Conservation (phyloP, 495 filamentous ascomycete species). For the Rhizodiscina lignyota region DNA sequence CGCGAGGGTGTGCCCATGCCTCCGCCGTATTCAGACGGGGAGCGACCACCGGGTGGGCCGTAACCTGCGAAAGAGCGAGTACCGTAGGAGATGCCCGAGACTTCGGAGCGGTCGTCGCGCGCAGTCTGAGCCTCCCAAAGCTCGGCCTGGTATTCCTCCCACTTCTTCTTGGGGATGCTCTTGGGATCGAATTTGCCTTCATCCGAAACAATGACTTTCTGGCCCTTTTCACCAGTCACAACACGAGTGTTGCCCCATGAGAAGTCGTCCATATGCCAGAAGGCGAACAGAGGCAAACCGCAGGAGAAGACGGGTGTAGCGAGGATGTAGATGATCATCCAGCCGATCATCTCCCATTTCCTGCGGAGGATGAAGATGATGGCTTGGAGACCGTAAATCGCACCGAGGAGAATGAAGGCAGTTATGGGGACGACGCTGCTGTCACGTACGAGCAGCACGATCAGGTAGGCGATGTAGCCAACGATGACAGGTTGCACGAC, state of each 20-base stretch:
- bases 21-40: slow-evolving; percentile 42
- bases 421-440: slow-evolving; percentile 55
- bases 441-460: slow-evolving; percentile 49
- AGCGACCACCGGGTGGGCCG: slow-evolving; percentile 27
- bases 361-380: slow-evolving; percentile 91
- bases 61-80: slow-evolving; percentile 45
- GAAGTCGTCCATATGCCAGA: slow-evolving; percentile 99
- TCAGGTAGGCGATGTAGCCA: slow-evolving; percentile 82
- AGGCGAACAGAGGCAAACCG: slow-evolving; percentile 81
- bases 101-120: slow-evolving; percentile 64
- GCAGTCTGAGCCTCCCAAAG: slow-evolving; percentile 87
- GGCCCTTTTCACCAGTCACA: slow-evolving; percentile 88
- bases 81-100: slow-evolving; percentile 79
- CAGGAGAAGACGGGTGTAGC: slow-evolving; percentile 88
- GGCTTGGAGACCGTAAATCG: slow-evolving; percentile 90
- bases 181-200: slow-evolving; percentile 96
- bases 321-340: slow-evolving; percentile 93
- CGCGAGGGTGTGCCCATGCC: slow-evolving; percentile 30
- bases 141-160: slow-evolving; percentile 97
- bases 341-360: slow-evolving; percentile 98
- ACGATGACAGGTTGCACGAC: slow-evolving; percentile 81
- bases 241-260: slow-evolving; percentile 94
- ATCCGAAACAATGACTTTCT: slow-evolving; percentile 85
- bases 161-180: slow-evolving; percentile 89
- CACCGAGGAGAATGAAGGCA: slow-evolving; percentile 77